These are phyloP conservation scores for Botryotinia globosa DNA, from an alignment of 2,329 filamentous ascomycete genomes.

Conservation along the genomic window DNA sequence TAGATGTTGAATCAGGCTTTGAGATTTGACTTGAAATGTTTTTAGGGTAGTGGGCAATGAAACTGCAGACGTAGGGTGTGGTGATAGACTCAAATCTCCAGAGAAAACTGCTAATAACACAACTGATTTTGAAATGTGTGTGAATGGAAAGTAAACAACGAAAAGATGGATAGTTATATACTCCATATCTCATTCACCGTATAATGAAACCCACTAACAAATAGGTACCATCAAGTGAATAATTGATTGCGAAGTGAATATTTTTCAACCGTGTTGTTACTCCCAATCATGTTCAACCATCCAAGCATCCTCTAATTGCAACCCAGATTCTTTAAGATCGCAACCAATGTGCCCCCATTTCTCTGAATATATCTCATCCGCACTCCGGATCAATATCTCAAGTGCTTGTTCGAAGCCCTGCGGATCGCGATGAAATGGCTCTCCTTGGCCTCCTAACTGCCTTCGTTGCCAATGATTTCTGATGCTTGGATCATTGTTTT, in stretches of 20 bases:
- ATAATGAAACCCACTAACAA: no score
- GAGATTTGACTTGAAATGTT: neutral
- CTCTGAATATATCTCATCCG: conserved; percentile 41
- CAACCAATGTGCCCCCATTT: conserved; percentile 50
- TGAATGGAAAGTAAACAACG: neutral
- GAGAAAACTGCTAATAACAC: neutral
- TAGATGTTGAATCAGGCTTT: neutral
- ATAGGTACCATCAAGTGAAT: neutral
- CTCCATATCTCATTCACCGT: neutral
- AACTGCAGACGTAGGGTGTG: no score
- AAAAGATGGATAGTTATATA: neutral
- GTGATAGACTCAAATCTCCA: no score
- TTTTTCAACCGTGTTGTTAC: neutral
- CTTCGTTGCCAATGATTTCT: conserved; percentile 53
- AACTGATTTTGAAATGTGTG: neutral
- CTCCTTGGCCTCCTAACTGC: conserved; percentile 52
- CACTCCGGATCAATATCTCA: conserved; percentile 46
- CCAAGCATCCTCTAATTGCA: conserved; percentile 47
- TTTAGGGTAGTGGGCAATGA: neutral
- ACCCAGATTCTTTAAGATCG: conserved; percentile 40
- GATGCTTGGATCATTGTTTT: conserved; percentile 26
- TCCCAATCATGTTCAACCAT: conserved; percentile 45
- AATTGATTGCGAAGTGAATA: neutral
- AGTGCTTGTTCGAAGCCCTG: conserved; percentile 46
- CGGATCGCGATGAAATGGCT: conserved; percentile 52